phyloP scores from a whole-genome alignment of 2,329 filamentous ascomycete genomes.

The Fusarium lyarnte region DNA sequence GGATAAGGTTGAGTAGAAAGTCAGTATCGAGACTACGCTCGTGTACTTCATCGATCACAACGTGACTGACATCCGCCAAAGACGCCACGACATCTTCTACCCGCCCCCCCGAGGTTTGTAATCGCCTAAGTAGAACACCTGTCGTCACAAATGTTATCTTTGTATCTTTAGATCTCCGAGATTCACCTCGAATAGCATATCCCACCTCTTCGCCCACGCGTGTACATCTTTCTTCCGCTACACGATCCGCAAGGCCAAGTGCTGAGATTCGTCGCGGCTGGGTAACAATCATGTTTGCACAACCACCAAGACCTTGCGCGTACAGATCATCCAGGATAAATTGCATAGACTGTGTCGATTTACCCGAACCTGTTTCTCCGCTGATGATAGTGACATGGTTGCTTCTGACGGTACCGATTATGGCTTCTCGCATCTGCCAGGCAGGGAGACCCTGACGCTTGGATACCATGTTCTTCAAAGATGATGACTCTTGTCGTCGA shows the following conservation, averaged over 20 bases:
- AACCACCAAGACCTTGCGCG: conserved; percentile 74
- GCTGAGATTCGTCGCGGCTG: conserved; percentile 95
- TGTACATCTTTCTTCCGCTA: conserved; percentile 89
- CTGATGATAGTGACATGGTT: conserved; percentile 96
- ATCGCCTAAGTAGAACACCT: conserved; percentile 87
- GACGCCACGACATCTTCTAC: conserved; percentile 83
- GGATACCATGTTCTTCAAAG: conserved; percentile 78
- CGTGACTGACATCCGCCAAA: conserved; percentile 89
- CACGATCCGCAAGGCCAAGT: conserved; percentile 90
- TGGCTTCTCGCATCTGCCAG: conserved; percentile 81
- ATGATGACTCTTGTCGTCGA: conserved; percentile 69
- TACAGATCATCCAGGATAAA: conserved; percentile 95
- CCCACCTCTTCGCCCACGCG: conserved; percentile 88
- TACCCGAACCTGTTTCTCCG: conserved; percentile 95
- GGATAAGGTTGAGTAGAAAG: conserved; percentile 91
- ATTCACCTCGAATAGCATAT: conserved; percentile 96
- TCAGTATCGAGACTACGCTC: conserved; percentile 98
- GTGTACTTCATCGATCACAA: conserved; percentile 96
- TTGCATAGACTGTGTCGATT: conserved; percentile 96
- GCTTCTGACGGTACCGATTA: conserved; percentile 77
- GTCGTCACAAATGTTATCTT: conserved; percentile 99
- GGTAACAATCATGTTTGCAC: conserved; percentile 92
- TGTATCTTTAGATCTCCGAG: conserved; percentile 79
- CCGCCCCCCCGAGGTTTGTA: conserved; percentile 88
- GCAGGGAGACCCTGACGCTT: conserved; percentile 82